Conservation (phyloP, 2,329 filamentous ascomycete species). For the Fusarium solani-melongenae region DNA sequence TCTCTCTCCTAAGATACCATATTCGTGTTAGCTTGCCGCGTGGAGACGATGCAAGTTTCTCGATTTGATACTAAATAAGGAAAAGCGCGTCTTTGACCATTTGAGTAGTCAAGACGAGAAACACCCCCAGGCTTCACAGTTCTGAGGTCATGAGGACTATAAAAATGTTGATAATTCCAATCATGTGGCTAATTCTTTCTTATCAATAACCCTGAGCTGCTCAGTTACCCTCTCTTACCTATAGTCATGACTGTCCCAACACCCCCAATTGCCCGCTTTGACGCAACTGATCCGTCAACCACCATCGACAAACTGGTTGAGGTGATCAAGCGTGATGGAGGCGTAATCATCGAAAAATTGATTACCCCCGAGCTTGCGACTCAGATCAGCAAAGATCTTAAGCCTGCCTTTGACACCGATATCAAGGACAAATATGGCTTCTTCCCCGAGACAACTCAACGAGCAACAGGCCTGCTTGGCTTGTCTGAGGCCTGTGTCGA, state of each 20-base stretch:
- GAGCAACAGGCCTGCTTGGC: conserved; percentile 52
- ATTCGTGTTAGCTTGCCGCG: neutral
- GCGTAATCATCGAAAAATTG: conserved; percentile 51
- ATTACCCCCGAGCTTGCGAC: conserved; percentile 45
- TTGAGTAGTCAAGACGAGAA: neutral
- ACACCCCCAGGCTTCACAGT: neutral
- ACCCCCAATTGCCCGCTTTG: neutral
- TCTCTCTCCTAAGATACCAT: neutral
- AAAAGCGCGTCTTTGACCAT: neutral
- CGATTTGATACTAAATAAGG: neutral
- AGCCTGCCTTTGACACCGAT: conserved; percentile 51
- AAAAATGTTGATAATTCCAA: neutral
- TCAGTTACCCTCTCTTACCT: neutral
- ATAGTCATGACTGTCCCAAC: neutral
- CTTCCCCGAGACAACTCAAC: conserved; percentile 53
- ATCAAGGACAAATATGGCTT: conserved; percentile 51
- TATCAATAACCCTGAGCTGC: neutral
- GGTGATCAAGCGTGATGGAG: conserved; percentile 44
- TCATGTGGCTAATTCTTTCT: neutral
- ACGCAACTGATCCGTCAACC: neutral
- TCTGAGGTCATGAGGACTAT: neutral
- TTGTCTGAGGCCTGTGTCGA: conserved; percentile 53
- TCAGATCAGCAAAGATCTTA: conserved; percentile 51
- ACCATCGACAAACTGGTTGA: neutral
- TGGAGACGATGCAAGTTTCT: neutral